phyloP scores from a whole-genome alignment of 305 asterid genomes.

The Monarda citriodora region DNA sequence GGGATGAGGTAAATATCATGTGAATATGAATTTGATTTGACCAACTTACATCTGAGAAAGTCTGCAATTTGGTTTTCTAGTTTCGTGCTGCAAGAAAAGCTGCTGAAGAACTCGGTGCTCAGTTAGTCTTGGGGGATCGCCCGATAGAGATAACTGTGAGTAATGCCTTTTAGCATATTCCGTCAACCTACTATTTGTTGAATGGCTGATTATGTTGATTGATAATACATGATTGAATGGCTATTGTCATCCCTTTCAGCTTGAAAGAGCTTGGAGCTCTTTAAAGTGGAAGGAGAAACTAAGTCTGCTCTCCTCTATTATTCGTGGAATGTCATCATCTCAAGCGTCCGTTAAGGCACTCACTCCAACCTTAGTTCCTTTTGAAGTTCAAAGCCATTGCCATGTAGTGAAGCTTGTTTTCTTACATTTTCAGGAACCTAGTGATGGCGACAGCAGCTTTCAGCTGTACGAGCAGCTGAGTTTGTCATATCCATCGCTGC shows the following conservation, averaged over 20 bases:
- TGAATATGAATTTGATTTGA: background rate
- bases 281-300: slow-evolving; percentile 80
- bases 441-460: slow-evolving; percentile 38
- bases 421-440: slow-evolving; percentile 44
- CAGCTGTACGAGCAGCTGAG: slow-evolving; percentile 78
- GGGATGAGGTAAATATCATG: slow-evolving; percentile 65
- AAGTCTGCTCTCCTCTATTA: slow-evolving; percentile 51
- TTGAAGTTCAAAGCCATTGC: slow-evolving; percentile 3
- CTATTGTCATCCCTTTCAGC: slow-evolving; percentile 44
- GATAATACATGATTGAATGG: background rate
- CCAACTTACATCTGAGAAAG: background rate
- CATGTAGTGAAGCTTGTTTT: background rate
- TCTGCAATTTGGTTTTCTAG: slow-evolving; percentile 36
- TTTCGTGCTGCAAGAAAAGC: slow-evolving; percentile 93
- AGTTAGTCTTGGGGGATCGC: slow-evolving; percentile 91
- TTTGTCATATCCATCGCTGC: slow-evolving; percentile 75
- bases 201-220: slow-evolving; percentile 17
- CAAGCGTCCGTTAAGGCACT: slow-evolving; percentile 41
- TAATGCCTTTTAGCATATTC: background rate
- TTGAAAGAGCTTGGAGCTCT: slow-evolving; percentile 91
- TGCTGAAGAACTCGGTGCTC: slow-evolving; percentile 92
- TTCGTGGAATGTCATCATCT: slow-evolving; percentile 66
- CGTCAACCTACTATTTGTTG: too few species aligned
- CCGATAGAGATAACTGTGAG: slow-evolving; percentile 96
- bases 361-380: background rate